Conservation (phyloP, 2,329 filamentous ascomycete species). For the Septoria petroselini region DNA sequence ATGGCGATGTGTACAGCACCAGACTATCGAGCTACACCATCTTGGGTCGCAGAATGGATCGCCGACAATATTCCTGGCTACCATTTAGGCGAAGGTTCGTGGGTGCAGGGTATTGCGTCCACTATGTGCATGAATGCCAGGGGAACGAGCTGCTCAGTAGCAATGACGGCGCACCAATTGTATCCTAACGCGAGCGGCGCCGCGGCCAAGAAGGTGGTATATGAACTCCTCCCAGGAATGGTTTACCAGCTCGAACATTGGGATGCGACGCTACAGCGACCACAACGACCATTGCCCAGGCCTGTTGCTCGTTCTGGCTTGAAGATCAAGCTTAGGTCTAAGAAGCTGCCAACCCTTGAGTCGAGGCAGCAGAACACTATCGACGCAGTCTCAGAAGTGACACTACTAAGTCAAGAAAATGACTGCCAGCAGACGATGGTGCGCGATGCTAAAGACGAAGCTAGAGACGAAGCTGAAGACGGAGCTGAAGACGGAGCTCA, state of each 20-base stretch:
- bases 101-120: slow-evolving; percentile 21
- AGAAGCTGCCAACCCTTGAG: background rate
- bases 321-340: background rate
- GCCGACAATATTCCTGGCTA: slow-evolving; percentile 32
- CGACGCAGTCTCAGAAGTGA: too few species aligned
- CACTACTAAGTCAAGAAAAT: too few species aligned
- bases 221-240: slow-evolving; percentile 24
- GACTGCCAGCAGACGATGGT: too few species aligned
- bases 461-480: too few species aligned
- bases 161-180: background rate
- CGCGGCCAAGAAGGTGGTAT: slow-evolving; percentile 14
- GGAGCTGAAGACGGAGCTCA: too few species aligned
- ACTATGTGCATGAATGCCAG: slow-evolving; percentile 20
- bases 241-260: slow-evolving; percentile 27
- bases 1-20: slow-evolving; percentile 34
- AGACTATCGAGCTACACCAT: slow-evolving; percentile 23
- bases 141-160: slow-evolving; percentile 10
- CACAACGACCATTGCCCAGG: background rate
- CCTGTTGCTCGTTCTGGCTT: background rate
- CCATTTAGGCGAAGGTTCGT: slow-evolving; percentile 17
- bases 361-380: too few species aligned
- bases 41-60: slow-evolving; percentile 32
- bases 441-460: too few species aligned
- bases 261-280: slow-evolving; percentile 28
- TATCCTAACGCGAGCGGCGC: background rate